Percentiles rank a stretch among this genome's conserved stretches.
Evolutionary conservation across 148 eudicot genomes (phyloP).

Genomic region (Polygonum aviculare): DNA sequence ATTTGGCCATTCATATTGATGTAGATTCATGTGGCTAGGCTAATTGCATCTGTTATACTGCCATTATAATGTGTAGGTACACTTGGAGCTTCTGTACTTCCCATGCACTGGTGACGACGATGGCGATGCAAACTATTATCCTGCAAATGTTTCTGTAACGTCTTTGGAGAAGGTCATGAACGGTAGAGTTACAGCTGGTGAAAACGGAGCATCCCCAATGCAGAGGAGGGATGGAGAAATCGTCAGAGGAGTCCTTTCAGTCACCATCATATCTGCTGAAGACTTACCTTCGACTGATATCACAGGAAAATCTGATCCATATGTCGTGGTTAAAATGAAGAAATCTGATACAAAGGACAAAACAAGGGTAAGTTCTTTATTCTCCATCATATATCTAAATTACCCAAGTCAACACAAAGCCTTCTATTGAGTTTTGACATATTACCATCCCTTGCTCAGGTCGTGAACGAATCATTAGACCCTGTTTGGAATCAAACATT

Average conservation of each 20-base stretch:
- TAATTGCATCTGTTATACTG: neutral
- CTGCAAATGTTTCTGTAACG: constrained; percentile 53
- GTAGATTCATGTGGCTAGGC: neutral
- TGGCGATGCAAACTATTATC: constrained; percentile 56
- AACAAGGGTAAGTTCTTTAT: constrained; percentile 53
- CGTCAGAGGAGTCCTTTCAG: constrained; percentile 86
- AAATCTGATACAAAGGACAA: constrained; percentile 64
- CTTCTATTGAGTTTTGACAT: neutral
- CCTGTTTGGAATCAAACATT: constrained; percentile 98
- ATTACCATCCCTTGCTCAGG: constrained; percentile 31
- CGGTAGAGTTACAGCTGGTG: constrained; percentile 30
- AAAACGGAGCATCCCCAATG: constrained; percentile 32
- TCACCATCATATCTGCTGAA: constrained; percentile 85
- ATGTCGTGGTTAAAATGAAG: constrained; percentile 67
- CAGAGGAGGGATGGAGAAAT: constrained; percentile 56
- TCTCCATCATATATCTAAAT: neutral
- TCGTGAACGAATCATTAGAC: constrained; percentile 55
- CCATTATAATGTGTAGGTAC: constrained; percentile 50
- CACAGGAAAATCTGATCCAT: constrained; percentile 92
- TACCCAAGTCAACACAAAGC: neutral
- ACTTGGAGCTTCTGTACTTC: constrained; percentile 80
- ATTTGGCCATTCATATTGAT: neutral
- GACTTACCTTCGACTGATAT: constrained; percentile 75
- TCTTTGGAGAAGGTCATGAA: constrained; percentile 75
- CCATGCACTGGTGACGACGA: constrained; percentile 54